Evolutionary conservation across 2,329 filamentous ascomycete genomes (phyloP).

Genomic region (Aspergillus ochraceoroseus): DNA sequence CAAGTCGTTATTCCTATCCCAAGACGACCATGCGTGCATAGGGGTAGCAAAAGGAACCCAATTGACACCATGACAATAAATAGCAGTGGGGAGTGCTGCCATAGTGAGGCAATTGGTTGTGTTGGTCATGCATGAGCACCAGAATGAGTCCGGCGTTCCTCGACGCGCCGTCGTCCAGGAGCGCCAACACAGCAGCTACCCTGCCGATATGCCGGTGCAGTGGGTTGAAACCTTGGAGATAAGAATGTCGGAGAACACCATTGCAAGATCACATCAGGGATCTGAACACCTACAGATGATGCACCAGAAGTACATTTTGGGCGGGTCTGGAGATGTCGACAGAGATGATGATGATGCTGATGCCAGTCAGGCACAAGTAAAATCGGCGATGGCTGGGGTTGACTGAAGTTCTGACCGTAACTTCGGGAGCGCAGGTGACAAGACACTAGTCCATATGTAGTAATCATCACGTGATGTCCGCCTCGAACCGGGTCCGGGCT

Average conservation of each 20-base stretch:
- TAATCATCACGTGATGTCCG: constrained; percentile 16
- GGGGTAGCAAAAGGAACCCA: constrained; percentile 19
- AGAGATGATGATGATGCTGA: constrained; percentile 1
- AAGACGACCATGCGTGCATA: constrained; percentile 21
- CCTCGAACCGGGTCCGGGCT: constrained; percentile 16
- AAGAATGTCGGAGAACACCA: not conserved
- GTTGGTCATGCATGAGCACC: constrained; percentile 21
- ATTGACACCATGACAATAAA: constrained; percentile 17
- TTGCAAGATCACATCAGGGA: constrained; percentile 4
- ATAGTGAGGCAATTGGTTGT: constrained; percentile 23
- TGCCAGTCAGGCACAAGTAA: not conserved
- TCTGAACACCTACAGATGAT: constrained; percentile 2
- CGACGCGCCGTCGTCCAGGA: constrained; percentile 16
- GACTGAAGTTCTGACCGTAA: constrained; percentile 8
- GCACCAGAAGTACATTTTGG: constrained; percentile 9
- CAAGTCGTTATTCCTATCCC: constrained; percentile 24
- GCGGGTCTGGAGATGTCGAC: constrained; percentile 1
- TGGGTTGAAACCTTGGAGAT: constrained; percentile 3
- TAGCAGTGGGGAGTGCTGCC: constrained; percentile 20
- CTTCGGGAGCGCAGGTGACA: constrained; percentile 3
- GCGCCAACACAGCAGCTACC: constrained; percentile 22
- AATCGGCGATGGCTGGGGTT: too few relatives aligned
- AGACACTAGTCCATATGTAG: constrained; percentile 14
- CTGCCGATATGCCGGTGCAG: constrained; percentile 16
- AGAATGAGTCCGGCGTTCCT: constrained; percentile 18